These are phyloP conservation scores for Brettanomyces bruxellensis DNA, from an alignment of 805 yeast species.

Conservation along the genomic window DNA sequence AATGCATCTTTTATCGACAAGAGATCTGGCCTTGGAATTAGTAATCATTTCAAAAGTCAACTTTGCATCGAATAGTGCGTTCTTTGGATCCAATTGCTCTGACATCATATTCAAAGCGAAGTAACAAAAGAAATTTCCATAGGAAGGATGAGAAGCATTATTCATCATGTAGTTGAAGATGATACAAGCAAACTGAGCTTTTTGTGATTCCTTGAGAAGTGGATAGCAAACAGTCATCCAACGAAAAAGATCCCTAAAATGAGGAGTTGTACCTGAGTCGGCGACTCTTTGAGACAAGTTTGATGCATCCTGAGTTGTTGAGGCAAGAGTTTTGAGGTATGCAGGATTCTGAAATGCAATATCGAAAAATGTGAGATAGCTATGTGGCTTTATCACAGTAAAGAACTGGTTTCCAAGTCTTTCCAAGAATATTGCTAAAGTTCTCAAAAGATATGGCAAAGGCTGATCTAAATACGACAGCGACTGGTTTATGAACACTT, in stretches of 20 bases:
- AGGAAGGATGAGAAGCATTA: conserved; percentile 12
- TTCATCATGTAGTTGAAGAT: conserved; percentile 40
- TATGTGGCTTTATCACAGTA: conserved; percentile 42
- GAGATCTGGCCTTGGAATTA: conserved; percentile 38
- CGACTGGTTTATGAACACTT: conserved; percentile 41
- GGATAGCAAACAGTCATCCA: conserved; percentile 42
- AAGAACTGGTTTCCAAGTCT: conserved; percentile 42
- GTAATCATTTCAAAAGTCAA: conserved; percentile 30
- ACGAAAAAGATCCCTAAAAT: conserved; percentile 35
- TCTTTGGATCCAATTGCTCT: conserved; percentile 11
- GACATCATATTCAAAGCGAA: conserved; percentile 18
- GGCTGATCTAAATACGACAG: conserved; percentile 41
- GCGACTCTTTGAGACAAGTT: neutral
- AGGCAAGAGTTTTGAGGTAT: conserved; percentile 29
- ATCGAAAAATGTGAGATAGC: conserved; percentile 49
- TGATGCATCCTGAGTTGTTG: conserved; percentile 6
- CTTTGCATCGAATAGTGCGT: conserved; percentile 14
- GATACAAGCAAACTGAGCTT: conserved; percentile 43
- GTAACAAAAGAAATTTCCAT: conserved; percentile 17
- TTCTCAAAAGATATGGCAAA: conserved; percentile 46
- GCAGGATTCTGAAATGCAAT: conserved; percentile 47
- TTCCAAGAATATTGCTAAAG: conserved; percentile 35
- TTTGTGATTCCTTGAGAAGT: conserved; percentile 38
- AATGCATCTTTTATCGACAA: conserved; percentile 36
- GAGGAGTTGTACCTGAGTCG: conserved; percentile 11